phyloP scores from a whole-genome alignment of 306 rosid species.

The Sindora glabra region DNA sequence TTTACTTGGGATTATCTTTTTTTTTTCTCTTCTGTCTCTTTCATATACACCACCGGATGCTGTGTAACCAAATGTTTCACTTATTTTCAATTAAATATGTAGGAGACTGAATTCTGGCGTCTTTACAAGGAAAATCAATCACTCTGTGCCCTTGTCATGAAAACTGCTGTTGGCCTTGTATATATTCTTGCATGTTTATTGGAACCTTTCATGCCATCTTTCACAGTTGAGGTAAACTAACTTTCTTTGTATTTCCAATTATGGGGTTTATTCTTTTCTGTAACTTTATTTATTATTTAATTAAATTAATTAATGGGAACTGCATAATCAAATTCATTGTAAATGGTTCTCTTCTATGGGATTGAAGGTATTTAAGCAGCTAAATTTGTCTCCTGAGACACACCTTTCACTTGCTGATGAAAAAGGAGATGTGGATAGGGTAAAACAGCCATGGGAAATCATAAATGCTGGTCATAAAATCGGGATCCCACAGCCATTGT shows the following conservation, averaged over 20 bases:
- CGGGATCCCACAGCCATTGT: slow-evolving; percentile 80
- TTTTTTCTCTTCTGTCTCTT: background rate
- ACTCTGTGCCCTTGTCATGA: slow-evolving; percentile 68
- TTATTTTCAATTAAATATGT: slow-evolving; percentile 9
- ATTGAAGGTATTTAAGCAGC: slow-evolving; percentile 79
- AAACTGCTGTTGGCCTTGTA: slow-evolving; percentile 82
- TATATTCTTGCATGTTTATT: slow-evolving; percentile 78
- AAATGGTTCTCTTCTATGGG: slow-evolving; percentile 1
- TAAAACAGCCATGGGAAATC: slow-evolving; percentile 70
- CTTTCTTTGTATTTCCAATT: background rate
- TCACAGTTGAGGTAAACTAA: slow-evolving; percentile 59
- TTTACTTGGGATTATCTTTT: background rate
- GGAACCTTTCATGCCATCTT: slow-evolving; percentile 93
- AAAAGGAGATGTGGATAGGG: slow-evolving; percentile 63
- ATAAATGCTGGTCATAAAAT: slow-evolving; percentile 74
- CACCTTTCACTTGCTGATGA: slow-evolving; percentile 65
- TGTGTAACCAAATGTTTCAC: background rate
- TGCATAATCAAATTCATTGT: slow-evolving; percentile 5
- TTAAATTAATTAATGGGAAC: background rate
- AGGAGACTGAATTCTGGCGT: slow-evolving; percentile 89
- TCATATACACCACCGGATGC: background rate
- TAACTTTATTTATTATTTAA: too few species aligned
- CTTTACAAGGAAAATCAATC: slow-evolving; percentile 74
- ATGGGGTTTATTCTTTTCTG: too few species aligned
- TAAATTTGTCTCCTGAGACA: slow-evolving; percentile 50